Conservation (phyloP, 352 stramenopile genomes). For the Phytophthora colocasiae region DNA sequence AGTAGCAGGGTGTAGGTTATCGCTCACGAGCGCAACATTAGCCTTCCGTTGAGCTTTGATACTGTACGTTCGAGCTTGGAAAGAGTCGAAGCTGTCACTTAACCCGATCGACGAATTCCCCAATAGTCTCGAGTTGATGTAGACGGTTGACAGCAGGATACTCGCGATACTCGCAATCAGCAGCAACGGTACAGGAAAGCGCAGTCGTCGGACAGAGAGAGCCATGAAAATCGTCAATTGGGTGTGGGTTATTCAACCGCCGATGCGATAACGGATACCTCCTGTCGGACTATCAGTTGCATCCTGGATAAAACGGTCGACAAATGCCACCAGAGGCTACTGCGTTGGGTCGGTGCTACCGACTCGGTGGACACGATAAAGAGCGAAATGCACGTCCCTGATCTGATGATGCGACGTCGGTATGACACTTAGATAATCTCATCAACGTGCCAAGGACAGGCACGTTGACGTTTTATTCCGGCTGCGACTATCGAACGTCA, state of each 20-base stretch:
- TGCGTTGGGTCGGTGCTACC: no score
- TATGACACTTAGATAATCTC: no score
- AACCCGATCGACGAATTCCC: slow-evolving; percentile 14
- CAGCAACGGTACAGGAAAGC: slow-evolving; percentile 13
- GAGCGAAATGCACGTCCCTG: no score
- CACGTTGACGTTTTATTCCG: no score
- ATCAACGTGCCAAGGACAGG: no score
- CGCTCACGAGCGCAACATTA: background rate
- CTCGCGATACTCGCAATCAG: slow-evolving; percentile 24
- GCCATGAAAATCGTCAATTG: slow-evolving; percentile 4
- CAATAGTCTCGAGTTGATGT: slow-evolving; percentile 31
- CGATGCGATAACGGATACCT: background rate
- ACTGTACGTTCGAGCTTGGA: slow-evolving; percentile 22
- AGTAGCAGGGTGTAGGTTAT: slow-evolving; percentile 11
- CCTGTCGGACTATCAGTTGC: background rate
- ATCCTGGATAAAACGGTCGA: background rate
- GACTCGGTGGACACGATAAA: no score
- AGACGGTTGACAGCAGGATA: slow-evolving; percentile 25
- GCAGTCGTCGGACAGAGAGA: background rate
- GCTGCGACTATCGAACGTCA: no score
- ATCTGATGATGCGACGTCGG: no score
- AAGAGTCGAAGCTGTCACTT: slow-evolving; percentile 33
- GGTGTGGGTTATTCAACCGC: background rate
- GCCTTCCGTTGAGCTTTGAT: background rate
- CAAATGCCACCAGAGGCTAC: no score